Evolutionary conservation across 2,329 filamentous ascomycete species (phyloP), one percentile per base, ranked within the genome.

Genomic region (Emericellopsis cladophorae): DNA sequence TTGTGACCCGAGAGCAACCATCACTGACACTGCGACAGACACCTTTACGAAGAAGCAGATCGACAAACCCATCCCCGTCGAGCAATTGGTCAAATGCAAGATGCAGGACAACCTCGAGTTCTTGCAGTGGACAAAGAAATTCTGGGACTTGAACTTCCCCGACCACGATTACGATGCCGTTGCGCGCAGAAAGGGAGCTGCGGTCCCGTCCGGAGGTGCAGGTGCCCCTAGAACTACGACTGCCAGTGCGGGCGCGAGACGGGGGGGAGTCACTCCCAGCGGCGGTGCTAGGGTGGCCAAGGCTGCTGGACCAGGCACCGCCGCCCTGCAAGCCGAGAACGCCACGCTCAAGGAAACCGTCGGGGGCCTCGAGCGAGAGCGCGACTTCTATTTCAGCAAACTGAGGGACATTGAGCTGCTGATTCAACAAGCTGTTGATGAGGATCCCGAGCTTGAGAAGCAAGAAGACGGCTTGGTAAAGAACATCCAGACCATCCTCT

Each of bases 61-160:
- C 67, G 89, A 96, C 54, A 88, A 88, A 60, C 82, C 84, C 23
- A 81, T 98, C 52, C 87, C 87, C 44, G 87, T 96, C 59, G 79
- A 95, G 62, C 71, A 75, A 44, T 79, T 98, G 45, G 78, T 92
- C 54, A 98, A 96, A 65, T 98, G 92, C 74, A 95, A 95, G 72
- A 98, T 98, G 90, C 92, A 98, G 74, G 92, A 98, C 65, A 98
- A 98, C 69, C 84, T 98, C 53, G 92, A 96, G 59, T 98, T 98
- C 62, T 72, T 98, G 45, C 92, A 98, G 67, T 98, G 88, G 84
- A 81, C 81, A 44, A 98, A 98, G 76, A 74, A 76, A 52, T 95
- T 88, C 70, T 98, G 92, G 92, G 92, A 98, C 57, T 86, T 95
- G 59, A 88, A 95, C 72, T 98, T 86, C 65, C 92, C 92, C 7